Evolutionary conservation across 768 basidiomycete species (phyloP), one percentile per base, ranked within the genome.

Genomic region (Lyophyllum shimeji): DNA sequence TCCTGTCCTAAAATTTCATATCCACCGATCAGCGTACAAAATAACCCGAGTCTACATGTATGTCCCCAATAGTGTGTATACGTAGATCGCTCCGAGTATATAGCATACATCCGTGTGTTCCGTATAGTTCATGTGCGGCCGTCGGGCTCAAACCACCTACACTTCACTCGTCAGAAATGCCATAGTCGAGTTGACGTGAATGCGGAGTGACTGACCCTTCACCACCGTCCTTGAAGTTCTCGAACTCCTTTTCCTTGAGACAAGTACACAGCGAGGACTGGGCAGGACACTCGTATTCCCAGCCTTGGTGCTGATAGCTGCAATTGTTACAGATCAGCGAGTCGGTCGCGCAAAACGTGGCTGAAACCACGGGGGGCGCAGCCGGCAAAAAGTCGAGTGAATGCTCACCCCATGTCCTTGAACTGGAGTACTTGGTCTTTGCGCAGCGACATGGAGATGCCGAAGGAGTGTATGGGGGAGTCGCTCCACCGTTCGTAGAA

Each of bases 401-500:
- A 33, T 17, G 23, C 58, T 7, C 33, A 64, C 63, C 67, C 69
- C 50, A 68, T 39, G 40, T 70, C 67, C 33, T 52, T 58, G 42
- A 67, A 67, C 21, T 70, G 67, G 12, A 67, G 48, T 18, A 61
- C 64, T 51, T 70, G 69, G 33, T 69, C 67, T 37, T 69, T 67
- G 17, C 66, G 59, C 7, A 69, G 59, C 5, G 64, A 56, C 69
- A 70, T 69, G 3, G 69, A 59, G 25, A 69, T 46, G 24, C 65
- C 69, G 51, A 56, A 69, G 3, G 67, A 67, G 50, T 70, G 69
- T 7, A 70, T 55, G 13, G 69, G 67, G 1, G 67, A 59, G 40
- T 70, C 69, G 25, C 66, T 49, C 69, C 69, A 70, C 33, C 69
- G 64, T 55, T 70, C 69, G 34, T 70, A 70, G 42, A 70, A 70